Evolutionary conservation across 306 rosid genomes (phyloP).

Genomic region (Malus orientalis): DNA sequence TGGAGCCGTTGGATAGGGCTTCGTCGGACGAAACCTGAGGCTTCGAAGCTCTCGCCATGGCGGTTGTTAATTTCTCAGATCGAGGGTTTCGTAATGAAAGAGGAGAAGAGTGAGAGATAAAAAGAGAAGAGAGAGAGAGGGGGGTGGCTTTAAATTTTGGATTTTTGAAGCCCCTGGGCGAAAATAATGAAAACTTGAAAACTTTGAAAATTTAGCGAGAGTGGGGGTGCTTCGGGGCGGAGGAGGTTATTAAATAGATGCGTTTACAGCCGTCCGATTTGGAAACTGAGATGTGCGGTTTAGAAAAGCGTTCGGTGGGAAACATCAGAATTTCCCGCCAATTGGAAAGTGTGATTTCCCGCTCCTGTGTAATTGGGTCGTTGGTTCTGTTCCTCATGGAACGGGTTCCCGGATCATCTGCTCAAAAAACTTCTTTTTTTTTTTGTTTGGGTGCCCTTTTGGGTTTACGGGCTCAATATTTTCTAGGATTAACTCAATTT

Average conservation of each 20-base stretch:
- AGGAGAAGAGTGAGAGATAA: not conserved
- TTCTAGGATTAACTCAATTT: too few relatives aligned
- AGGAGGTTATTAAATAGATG: not conserved
- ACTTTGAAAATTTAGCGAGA: not conserved
- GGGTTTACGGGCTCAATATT: too few relatives aligned
- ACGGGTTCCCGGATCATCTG: not conserved
- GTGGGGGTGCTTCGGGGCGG: not conserved
- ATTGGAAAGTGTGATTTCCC: slow-evolving; percentile 33
- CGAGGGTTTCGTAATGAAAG: slow-evolving; percentile 41
- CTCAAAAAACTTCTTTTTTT: too few relatives aligned
- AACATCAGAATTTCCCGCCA: slow-evolving; percentile 64
- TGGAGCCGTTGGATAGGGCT: slow-evolving; percentile 40
- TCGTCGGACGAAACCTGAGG: slow-evolving; percentile 67
- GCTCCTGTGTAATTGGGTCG: slow-evolving; percentile 5
- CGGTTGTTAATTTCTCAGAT: slow-evolving; percentile 17
- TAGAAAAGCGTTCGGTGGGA: not conserved
- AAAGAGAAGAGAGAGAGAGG: not conserved
- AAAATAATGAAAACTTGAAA: not conserved
- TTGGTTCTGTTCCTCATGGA: not conserved
- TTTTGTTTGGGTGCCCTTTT: too few relatives aligned
- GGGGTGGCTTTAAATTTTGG: slow-evolving; percentile 11
- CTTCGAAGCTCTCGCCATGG: slow-evolving; percentile 63
- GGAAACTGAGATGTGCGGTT: slow-evolving; percentile 29
- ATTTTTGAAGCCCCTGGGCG: not conserved
- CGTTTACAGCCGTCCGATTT: slow-evolving; percentile 35